These are phyloP conservation scores for Zopfia rhizophila DNA, from an alignment of 2,329 filamentous ascomycete genomes.

Conservation along the genomic window DNA sequence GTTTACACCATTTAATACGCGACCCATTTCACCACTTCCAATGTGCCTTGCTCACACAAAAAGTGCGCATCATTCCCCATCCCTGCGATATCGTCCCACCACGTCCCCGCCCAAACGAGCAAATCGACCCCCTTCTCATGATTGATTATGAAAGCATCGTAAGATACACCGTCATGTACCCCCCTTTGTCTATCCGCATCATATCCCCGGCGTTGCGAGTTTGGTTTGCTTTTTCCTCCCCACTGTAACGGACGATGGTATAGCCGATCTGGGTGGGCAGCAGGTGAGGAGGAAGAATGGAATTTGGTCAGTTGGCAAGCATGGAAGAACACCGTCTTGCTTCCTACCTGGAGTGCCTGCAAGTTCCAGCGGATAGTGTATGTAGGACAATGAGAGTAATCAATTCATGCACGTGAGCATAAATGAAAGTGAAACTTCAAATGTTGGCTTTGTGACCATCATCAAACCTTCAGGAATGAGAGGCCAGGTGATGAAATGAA, in stretches of 20 bases:
- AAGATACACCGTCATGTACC: constrained; percentile 57
- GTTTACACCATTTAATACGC: constrained; percentile 38
- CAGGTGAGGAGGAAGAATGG: constrained; percentile 30
- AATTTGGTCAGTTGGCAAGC: too few species aligned
- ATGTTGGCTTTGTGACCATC: too few species aligned
- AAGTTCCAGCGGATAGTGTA: too few species aligned
- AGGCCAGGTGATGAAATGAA: too few species aligned
- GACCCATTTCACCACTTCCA: constrained; percentile 24
- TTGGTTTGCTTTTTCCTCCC: constrained; percentile 33
- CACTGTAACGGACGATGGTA: constrained; percentile 31
- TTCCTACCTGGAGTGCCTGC: too few species aligned
- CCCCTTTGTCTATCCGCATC: constrained; percentile 49
- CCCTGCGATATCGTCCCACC: constrained; percentile 7
- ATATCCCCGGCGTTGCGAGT: constrained; percentile 54
- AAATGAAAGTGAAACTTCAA: too few species aligned
- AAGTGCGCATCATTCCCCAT: constrained; percentile 15
- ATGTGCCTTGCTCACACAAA: constrained; percentile 12
- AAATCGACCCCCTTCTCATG: constrained; percentile 43
- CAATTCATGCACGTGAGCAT: too few species aligned
- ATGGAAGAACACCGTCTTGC: too few species aligned
- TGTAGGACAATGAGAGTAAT: too few species aligned
- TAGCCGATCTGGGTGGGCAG: constrained; percentile 29
- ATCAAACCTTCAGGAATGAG: too few species aligned
- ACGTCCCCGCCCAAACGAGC: constrained; percentile 27
- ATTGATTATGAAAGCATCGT: constrained; percentile 48